phyloP scores from a whole-genome alignment of 306 rosid species.

The Fagus crenata region DNA sequence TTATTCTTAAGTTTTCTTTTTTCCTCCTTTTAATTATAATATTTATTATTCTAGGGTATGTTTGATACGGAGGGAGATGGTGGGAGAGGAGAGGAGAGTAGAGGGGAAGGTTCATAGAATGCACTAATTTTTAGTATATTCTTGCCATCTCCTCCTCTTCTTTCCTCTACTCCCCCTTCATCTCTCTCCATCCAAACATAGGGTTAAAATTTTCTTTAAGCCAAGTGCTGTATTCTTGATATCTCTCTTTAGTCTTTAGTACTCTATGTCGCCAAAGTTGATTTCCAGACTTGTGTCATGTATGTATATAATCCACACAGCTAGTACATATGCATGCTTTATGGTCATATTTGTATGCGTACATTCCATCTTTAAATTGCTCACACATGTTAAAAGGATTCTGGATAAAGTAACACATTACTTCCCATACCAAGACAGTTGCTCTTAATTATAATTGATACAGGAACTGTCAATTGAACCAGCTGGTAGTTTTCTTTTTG shows the following conservation, averaged over 20 bases:
- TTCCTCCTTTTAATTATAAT: no score
- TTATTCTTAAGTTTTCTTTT: neutral
- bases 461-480: neutral
- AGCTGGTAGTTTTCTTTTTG: neutral
- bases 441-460: neutral
- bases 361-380: neutral
- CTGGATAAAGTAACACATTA: neutral
- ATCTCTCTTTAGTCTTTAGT: neutral
- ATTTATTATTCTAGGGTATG: no score
- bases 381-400: neutral
- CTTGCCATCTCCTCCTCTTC: no score
- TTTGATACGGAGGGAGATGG: no score
- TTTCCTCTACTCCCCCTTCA: no score
- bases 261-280: neutral
- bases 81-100: no score
- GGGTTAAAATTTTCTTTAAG: no score
- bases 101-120: no score
- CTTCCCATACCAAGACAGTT: neutral
- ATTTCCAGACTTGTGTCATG: no score
- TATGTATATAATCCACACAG: neutral
- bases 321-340: slow-evolving; percentile 10
- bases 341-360: neutral
- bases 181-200: no score
- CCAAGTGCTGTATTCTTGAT: neutral
- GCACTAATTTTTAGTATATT: no score